These are phyloP conservation scores for Cicer cuneatum DNA, from an alignment of 306 rosid genomes.

Conservation along the genomic window DNA sequence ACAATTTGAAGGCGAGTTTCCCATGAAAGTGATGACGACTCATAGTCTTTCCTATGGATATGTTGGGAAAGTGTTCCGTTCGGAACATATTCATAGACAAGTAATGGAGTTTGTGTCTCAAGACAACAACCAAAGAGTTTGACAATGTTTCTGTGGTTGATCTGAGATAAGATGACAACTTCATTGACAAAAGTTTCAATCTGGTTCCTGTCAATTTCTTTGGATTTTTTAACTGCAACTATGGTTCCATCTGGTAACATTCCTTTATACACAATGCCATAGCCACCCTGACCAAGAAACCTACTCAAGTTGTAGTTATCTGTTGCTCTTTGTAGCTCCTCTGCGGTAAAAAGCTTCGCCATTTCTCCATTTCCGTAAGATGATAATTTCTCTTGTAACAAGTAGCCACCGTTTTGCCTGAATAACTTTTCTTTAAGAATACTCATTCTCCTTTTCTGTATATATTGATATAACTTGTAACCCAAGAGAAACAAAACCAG, in stretches of 20 bases:
- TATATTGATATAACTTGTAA: constrained; percentile 40
- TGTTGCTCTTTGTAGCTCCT: constrained; percentile 56
- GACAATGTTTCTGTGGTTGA: constrained; percentile 64
- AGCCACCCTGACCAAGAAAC: constrained; percentile 53
- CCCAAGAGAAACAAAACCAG: constrained; percentile 47
- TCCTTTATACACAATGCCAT: constrained; percentile 50
- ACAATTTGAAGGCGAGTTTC: constrained; percentile 56
- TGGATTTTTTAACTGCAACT: constrained; percentile 56
- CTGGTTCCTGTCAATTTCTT: constrained; percentile 44
- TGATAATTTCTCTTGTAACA: constrained; percentile 54
- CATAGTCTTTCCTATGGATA: constrained; percentile 40
- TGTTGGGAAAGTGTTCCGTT: constrained; percentile 63
- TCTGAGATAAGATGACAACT: constrained; percentile 59
- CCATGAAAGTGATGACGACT: constrained; percentile 53
- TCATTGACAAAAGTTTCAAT: constrained; percentile 54
- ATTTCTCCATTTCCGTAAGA: constrained; percentile 44
- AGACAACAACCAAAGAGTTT: constrained; percentile 64
- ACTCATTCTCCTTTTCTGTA: constrained; percentile 39
- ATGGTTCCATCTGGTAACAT: constrained; percentile 55
- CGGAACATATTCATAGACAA: constrained; percentile 64
- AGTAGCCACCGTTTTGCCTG: constrained; percentile 65
- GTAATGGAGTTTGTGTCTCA: constrained; percentile 60
- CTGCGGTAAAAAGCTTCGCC: constrained; percentile 53
- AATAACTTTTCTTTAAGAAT: constrained; percentile 49
- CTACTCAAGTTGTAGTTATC: constrained; percentile 52